A percentile compares a stretch with the other conserved stretches of the same genome.
These are phyloP conservation scores for Suillus placidus DNA, from an alignment of 768 basidiomycete species.

Conservation along the genomic window DNA sequence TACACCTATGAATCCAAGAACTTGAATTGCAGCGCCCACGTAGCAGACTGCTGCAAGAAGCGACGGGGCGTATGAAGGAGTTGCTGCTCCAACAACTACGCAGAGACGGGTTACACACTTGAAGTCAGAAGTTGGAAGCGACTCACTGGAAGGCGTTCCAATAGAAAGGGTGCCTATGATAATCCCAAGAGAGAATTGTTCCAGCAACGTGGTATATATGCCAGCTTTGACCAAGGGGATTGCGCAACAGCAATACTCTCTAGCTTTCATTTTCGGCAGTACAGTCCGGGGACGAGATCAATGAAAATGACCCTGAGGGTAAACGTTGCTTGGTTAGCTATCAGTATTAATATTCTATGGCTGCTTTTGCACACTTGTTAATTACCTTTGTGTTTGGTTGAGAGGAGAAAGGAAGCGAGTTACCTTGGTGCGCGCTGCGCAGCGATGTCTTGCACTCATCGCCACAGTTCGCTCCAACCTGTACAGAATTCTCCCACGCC, in stretches of 20 bases:
- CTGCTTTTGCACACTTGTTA: not conserved
- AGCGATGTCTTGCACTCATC: not conserved
- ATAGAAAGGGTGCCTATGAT: slow-evolving; percentile 73
- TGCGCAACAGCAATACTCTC: slow-evolving; percentile 93
- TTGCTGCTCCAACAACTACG: slow-evolving; percentile 83
- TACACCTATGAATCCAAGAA: slow-evolving; percentile 87
- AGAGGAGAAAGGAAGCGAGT: not conserved
- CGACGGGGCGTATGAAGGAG: slow-evolving; percentile 74
- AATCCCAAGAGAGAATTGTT: slow-evolving; percentile 73
- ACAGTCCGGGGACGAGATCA: not conserved
- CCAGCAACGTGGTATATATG: slow-evolving; percentile 76
- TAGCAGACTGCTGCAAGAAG: slow-evolving; percentile 80
- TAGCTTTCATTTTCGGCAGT: slow-evolving; percentile 57
- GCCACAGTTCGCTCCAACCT: slow-evolving; percentile 8
- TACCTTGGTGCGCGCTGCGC: slow-evolving; percentile 1
- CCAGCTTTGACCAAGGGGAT: slow-evolving; percentile 90
- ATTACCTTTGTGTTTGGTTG: slow-evolving; percentile 3
- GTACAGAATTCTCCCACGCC: slow-evolving; percentile 23
- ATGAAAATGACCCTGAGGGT: not conserved
- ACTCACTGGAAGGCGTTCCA: slow-evolving; percentile 79
- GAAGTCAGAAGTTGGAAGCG: not conserved
- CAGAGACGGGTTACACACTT: slow-evolving; percentile 9
- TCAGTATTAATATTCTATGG: not conserved
- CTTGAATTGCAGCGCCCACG: slow-evolving; percentile 72
- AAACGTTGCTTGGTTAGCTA: not conserved